Evolutionary conservation across 306 rosid species (phyloP).

Genomic region (Cyclanthera cordifolia): DNA sequence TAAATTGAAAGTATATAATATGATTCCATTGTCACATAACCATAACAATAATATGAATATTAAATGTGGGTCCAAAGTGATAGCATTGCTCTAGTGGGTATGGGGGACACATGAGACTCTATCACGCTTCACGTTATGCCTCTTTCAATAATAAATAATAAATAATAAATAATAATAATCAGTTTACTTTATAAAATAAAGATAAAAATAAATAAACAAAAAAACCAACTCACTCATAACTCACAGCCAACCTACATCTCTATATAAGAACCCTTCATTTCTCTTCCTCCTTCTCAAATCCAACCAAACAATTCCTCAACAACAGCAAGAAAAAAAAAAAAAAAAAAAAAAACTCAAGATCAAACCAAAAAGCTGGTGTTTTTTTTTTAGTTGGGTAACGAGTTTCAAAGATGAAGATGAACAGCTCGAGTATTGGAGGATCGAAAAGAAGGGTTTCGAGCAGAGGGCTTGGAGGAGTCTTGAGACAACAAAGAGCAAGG

Average conservation of each 20-base stretch:
- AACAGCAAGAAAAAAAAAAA: neutral
- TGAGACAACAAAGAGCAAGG: constrained; percentile 50
- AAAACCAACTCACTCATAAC: neutral
- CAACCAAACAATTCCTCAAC: constrained; percentile 7
- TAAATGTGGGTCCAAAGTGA: neutral
- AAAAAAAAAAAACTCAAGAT: neutral
- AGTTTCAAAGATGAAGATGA: constrained; percentile 37
- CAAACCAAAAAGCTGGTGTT: neutral
- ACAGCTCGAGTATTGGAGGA: constrained; percentile 24
- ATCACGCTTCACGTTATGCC: constrained; percentile 47
- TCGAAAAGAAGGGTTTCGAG: constrained; percentile 47
- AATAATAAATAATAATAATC: neutral
- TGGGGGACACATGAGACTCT: constrained; percentile 75
- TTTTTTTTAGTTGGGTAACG: neutral
- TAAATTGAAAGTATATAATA: neutral
- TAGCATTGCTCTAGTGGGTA: constrained; percentile 4
- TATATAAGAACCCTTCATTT: constrained; percentile 30
- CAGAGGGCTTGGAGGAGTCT: constrained; percentile 47
- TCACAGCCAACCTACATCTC: neutral
- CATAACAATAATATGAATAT: neutral
- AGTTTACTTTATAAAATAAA: neutral
- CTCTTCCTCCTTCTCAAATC: constrained; percentile 11
- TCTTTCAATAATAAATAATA: neutral
- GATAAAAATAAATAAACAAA: neutral
- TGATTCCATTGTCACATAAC: neutral